A percentile compares a stretch with the other conserved stretches of the same genome.
Conservation (phyloP, 2,329 filamentous ascomycete genomes). For the Pseudogymnoascus sp. region DNA sequence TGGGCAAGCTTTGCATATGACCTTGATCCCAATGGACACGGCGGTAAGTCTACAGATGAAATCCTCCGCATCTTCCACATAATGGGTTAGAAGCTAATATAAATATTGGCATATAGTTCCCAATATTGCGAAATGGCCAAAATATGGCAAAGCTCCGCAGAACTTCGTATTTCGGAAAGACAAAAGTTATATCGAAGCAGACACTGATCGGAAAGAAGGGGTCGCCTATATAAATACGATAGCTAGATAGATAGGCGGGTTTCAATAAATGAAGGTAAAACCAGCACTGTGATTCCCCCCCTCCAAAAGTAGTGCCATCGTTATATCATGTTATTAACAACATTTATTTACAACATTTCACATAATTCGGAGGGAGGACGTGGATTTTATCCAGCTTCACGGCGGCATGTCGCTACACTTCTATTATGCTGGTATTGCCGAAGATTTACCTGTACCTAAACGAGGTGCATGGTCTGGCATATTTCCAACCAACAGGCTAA, state of each 20-base stretch:
- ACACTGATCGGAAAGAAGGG: conserved; percentile 39
- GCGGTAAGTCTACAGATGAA: background rate
- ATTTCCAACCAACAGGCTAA: background rate
- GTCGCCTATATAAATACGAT: conserved; percentile 36
- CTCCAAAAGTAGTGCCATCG: too few relatives aligned
- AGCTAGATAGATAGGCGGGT: background rate
- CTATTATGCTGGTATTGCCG: background rate
- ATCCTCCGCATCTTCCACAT: background rate
- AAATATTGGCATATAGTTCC: background rate
- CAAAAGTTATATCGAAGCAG: conserved; percentile 39
- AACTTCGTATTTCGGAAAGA: conserved; percentile 13
- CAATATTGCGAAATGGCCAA: conserved; percentile 35
- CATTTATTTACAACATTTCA: background rate
- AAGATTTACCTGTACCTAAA: background rate
- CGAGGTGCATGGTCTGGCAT: background rate
- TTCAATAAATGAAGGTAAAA: too few relatives aligned
- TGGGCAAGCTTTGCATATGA: conserved; percentile 17
- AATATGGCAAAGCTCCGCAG: conserved; percentile 31
- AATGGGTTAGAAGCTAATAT: background rate
- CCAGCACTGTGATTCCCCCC: too few relatives aligned
- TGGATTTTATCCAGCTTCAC: background rate
- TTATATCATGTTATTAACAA: too few relatives aligned
- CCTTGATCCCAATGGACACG: conserved; percentile 18
- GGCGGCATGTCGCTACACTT: background rate
- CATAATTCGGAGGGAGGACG: background rate